Percentiles rank a stretch among this genome's conserved stretches.
Conservation (phyloP, 192 early-diverging fungal genomes). For the Pecoramyces ruminantium region DNA sequence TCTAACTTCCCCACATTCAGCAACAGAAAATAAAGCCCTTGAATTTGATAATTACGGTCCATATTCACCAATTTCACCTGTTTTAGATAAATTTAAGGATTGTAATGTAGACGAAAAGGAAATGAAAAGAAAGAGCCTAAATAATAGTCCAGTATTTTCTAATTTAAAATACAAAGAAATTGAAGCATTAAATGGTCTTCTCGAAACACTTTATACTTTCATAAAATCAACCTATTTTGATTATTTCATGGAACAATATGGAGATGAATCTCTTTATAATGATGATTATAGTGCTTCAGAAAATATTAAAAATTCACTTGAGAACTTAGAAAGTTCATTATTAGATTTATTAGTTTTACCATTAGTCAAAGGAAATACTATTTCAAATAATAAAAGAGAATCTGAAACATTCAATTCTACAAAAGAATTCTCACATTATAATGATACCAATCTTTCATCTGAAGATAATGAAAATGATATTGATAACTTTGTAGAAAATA, state of each 20-base stretch:
- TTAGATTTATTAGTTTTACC: background rate
- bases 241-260: background rate
- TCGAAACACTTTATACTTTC: background rate
- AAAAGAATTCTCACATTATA: background rate
- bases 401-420: background rate
- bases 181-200: background rate
- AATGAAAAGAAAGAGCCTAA: background rate
- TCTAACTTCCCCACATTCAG: background rate
- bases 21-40: background rate
- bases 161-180: background rate
- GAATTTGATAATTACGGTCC: background rate
- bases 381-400: background rate
- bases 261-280: background rate
- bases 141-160: background rate
- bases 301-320: background rate
- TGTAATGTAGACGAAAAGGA: background rate
- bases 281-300: background rate
- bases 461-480: background rate
- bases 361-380: background rate
- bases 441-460: background rate
- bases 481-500: background rate
- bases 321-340: background rate
- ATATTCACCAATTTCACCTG: background rate
- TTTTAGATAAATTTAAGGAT: background rate
- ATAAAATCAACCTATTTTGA: background rate